Evolutionary conservation across 306 rosid genomes (phyloP).

Genomic region (Cicer arietinum): DNA sequence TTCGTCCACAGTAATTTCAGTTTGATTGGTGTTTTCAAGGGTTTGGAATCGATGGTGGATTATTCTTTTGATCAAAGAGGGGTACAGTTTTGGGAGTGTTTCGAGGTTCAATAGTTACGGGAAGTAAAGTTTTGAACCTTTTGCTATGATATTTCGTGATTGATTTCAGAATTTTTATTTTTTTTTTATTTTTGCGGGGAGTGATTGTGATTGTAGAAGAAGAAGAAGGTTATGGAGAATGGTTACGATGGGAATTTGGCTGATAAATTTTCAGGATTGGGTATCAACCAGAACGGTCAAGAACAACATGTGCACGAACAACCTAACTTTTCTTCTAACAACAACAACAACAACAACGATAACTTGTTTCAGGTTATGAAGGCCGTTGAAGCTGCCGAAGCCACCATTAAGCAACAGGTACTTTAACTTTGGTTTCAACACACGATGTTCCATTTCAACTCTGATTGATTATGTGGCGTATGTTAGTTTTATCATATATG

Average conservation of each 20-base stretch:
- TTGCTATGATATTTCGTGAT: constrained; percentile 38
- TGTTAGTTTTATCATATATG: constrained; percentile 6
- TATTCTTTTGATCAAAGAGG: neutral
- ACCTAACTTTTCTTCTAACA: constrained; percentile 40
- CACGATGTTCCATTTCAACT: neutral
- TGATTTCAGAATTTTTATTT: constrained; percentile 27
- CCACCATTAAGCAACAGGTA: constrained; percentile 90
- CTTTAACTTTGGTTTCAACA: constrained; percentile 10
- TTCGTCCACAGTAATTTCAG: neutral
- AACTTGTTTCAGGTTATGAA: constrained; percentile 84
- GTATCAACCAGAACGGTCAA: constrained; percentile 48
- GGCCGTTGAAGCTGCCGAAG: constrained; percentile 96
- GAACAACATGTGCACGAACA: constrained; percentile 49
- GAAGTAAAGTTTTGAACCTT: constrained; percentile 33
- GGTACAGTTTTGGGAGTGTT: constrained; percentile 18
- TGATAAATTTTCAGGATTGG: constrained; percentile 75
- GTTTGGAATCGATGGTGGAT: constrained; percentile 18
- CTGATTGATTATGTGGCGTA: constrained; percentile 2
- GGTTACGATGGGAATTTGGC: constrained; percentile 73
- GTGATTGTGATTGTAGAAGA: constrained; percentile 38
- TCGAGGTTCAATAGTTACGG: constrained; percentile 28
- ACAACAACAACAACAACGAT: constrained; percentile 63
- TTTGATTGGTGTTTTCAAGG: constrained; percentile 34
- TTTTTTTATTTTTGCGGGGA: neutral
- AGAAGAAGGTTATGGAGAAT: constrained; percentile 76